Evolutionary conservation across 192 early-diverging fungal genomes (phyloP).

Genomic region (Neocallimastix lanati): DNA sequence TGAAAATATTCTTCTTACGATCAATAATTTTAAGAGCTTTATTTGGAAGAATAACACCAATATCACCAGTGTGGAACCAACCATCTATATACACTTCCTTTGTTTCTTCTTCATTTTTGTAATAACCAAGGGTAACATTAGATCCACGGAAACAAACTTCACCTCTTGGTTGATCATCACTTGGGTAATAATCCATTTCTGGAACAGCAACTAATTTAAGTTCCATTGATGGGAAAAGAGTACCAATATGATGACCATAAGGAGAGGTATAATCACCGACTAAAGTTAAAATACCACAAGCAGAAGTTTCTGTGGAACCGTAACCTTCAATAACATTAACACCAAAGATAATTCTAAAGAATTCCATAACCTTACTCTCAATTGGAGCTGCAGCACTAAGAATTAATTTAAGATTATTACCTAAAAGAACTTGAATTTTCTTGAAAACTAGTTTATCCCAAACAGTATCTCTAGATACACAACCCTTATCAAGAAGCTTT

Average conservation of each 20-base stretch:
- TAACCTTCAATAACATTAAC: constrained; percentile 65
- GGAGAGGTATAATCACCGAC: constrained; percentile 47
- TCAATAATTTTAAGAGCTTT: not conserved
- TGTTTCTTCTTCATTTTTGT: not conserved
- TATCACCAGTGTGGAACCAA: constrained; percentile 1
- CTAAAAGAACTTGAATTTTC: constrained; percentile 62
- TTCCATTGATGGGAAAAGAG: constrained; percentile 38
- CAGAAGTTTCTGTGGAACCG: constrained; percentile 70
- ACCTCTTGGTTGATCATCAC: constrained; percentile 69
- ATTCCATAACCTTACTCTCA: constrained; percentile 62
- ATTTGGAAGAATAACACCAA: not conserved
- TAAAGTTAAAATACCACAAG: constrained; percentile 16
- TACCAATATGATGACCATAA: constrained; percentile 38
- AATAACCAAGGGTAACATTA: constrained; percentile 26
- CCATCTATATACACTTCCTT: not conserved
- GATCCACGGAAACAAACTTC: constrained; percentile 71
- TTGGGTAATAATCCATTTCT: constrained; percentile 64
- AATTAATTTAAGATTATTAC: constrained; percentile 49
- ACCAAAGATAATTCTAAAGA: constrained; percentile 22
- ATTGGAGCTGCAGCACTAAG: constrained; percentile 77
- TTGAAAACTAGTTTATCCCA: constrained; percentile 29
- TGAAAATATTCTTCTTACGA: constrained; percentile 47
- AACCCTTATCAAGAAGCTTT: constrained; percentile 16
- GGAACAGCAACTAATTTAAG: constrained; percentile 81
- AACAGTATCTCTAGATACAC: constrained; percentile 8